Evolutionary conservation across 257 asterid species (phyloP).

Genomic region (Nicotiana undulata): DNA sequence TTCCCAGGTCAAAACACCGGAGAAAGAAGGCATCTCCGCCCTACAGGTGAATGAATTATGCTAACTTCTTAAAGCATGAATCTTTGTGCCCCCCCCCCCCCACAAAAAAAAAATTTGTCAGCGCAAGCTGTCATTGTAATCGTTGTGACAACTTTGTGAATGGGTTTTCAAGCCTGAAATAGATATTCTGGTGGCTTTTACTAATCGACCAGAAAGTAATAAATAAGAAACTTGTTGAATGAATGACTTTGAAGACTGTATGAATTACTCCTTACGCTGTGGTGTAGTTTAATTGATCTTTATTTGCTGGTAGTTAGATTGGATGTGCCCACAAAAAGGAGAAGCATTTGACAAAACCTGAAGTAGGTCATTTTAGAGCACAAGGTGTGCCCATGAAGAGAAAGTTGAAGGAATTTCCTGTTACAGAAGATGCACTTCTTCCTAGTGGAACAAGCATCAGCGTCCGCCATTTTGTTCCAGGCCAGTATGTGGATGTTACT

Average conservation of each 20-base stretch:
- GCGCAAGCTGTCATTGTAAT: too few relatives aligned
- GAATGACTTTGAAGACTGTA: not conserved
- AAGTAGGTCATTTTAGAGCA: slow-evolving; percentile 90
- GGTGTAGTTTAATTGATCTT: not conserved
- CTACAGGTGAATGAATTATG: slow-evolving; percentile 42
- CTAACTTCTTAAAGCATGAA: not conserved
- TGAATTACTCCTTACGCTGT: not conserved
- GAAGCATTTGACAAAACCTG: slow-evolving; percentile 84
- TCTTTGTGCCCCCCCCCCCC: not conserved
- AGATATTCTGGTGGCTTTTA: not conserved
- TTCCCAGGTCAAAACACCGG: slow-evolving; percentile 76
- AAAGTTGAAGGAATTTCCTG: slow-evolving; percentile 88
- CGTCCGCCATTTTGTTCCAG: slow-evolving; percentile 94
- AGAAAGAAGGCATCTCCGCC: slow-evolving; percentile 67
- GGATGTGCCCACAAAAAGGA: slow-evolving; percentile 94
- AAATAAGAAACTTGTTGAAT: not conserved
- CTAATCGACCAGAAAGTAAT: not conserved
- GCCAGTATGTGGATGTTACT: slow-evolving; percentile 76
- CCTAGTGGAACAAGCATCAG: slow-evolving; percentile 71
- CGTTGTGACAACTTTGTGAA: too few relatives aligned
- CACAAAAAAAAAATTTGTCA: not conserved
- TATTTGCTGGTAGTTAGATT: slow-evolving; percentile 48
- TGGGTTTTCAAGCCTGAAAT: not conserved
- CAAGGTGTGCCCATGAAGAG: slow-evolving; percentile 96
- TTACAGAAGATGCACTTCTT: slow-evolving; percentile 86